These are phyloP conservation scores for Juglanconis oblonga DNA, from an alignment of 2,329 filamentous ascomycete genomes.

Conservation along the genomic window DNA sequence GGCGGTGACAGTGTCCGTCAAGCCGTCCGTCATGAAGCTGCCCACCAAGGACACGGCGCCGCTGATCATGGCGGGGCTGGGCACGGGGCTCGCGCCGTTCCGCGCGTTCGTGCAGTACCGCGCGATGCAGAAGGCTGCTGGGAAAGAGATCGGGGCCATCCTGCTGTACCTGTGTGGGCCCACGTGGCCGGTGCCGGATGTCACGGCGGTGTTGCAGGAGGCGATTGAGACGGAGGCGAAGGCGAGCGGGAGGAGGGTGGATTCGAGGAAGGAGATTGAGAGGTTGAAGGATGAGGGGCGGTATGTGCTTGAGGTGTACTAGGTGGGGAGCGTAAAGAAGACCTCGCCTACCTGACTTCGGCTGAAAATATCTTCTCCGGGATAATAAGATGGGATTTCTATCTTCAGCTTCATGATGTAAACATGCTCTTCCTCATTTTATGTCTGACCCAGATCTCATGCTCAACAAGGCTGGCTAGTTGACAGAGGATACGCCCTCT, in stretches of 20 bases:
- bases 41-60: slow-evolving; percentile 82
- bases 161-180: slow-evolving; percentile 95
- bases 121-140: slow-evolving; percentile 95
- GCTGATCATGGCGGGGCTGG: slow-evolving; percentile 98
- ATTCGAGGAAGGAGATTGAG: slow-evolving; percentile 89
- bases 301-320: slow-evolving; percentile 97
- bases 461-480: too few species aligned
- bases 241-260: slow-evolving; percentile 72
- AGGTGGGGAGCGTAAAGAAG: slow-evolving; percentile 27
- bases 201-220: slow-evolving; percentile 90
- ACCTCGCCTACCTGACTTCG: background rate
- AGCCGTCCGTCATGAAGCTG: slow-evolving; percentile 99
- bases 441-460: too few species aligned
- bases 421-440: too few species aligned
- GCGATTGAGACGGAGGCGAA: slow-evolving; percentile 77
- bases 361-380: background rate
- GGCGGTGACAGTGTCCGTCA: slow-evolving; percentile 86
- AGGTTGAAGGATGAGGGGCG: slow-evolving; percentile 90
- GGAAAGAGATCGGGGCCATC: slow-evolving; percentile 89
- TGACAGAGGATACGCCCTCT: too few species aligned
- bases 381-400: background rate
- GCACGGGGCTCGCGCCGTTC: slow-evolving; percentile 97
- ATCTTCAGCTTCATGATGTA: background rate
- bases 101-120: slow-evolving; percentile 98
- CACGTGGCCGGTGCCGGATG: slow-evolving; percentile 97